Conservation (phyloP, 257 asterid species). For the Solanum okadae region DNA sequence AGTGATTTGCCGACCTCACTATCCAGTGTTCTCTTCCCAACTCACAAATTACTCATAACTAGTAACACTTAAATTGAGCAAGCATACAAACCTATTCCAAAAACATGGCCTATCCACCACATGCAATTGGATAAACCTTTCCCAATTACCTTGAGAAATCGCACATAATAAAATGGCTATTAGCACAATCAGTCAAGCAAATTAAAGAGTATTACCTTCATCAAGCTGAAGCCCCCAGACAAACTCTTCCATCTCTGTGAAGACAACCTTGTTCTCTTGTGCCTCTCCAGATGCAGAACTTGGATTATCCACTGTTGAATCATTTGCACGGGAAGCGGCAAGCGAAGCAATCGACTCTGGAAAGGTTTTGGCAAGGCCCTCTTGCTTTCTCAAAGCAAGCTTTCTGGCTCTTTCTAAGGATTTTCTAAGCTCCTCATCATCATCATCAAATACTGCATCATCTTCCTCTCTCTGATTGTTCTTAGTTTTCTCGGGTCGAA, state of each 20-base stretch:
- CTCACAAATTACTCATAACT: not conserved
- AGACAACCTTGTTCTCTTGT: constrained; percentile 73
- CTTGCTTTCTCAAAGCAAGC: constrained; percentile 60
- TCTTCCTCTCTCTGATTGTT: constrained; percentile 43
- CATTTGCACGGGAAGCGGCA: constrained; percentile 36
- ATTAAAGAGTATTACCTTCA: constrained; percentile 42
- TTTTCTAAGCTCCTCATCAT: constrained; percentile 81
- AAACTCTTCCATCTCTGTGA: constrained; percentile 97
- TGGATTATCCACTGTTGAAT: constrained; percentile 26
- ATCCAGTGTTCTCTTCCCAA: not conserved
- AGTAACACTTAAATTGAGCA: not conserved
- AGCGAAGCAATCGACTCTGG: constrained; percentile 41
- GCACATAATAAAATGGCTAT: not conserved
- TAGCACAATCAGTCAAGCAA: not conserved
- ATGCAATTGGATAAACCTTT: not conserved
- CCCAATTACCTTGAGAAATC: not conserved
- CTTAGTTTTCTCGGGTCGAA: constrained; percentile 39
- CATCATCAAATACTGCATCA: constrained; percentile 66
- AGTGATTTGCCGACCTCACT: not conserved
- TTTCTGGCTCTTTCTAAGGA: constrained; percentile 89
- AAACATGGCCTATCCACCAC: not conserved
- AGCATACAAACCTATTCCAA: not conserved
- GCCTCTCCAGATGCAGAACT: constrained; percentile 41
- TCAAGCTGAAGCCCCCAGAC: constrained; percentile 95
- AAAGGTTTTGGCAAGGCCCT: constrained; percentile 37